These are phyloP conservation scores for Spatholobus suberectus DNA, from an alignment of 306 rosid species.

Conservation along the genomic window DNA sequence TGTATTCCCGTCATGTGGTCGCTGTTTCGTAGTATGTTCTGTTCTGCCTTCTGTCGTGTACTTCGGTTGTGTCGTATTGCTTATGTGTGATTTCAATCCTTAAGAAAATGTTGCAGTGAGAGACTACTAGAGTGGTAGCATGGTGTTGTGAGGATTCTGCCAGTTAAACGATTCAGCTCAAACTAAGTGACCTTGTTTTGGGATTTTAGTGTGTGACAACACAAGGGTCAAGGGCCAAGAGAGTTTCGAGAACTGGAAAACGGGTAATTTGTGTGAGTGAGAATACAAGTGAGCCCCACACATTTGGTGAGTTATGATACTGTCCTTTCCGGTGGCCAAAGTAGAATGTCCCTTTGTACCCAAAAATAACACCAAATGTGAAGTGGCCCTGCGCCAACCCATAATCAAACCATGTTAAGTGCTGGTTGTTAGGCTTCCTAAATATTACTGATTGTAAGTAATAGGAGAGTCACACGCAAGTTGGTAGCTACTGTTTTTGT, in stretches of 20 bases:
- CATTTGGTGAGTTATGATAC: conserved; percentile 28
- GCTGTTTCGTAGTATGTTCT: conserved; percentile 18
- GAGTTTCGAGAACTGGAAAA: conserved; percentile 6
- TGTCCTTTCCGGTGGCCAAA: conserved; percentile 32
- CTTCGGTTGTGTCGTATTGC: background rate
- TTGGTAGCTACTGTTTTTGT: background rate
- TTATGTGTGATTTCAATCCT: background rate
- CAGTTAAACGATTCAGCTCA: background rate
- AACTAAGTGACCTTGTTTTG: background rate
- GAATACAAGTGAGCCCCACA: conserved; percentile 29
- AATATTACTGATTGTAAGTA: background rate
- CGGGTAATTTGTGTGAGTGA: background rate
- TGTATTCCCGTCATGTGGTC: conserved; percentile 4
- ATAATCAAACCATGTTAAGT: conserved; percentile 6
- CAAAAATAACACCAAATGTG: conserved; percentile 18
- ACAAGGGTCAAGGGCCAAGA: background rate
- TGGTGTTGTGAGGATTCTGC: conserved; percentile 4
- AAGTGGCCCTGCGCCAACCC: conserved; percentile 36
- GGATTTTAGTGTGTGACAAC: background rate
- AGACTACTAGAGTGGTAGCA: background rate
- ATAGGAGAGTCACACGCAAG: background rate
- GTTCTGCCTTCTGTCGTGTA: conserved; percentile 6
- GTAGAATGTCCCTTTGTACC: conserved; percentile 38
- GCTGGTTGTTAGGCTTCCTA: conserved; percentile 9
- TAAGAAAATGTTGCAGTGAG: conserved; percentile 2